Conservation (phyloP, 129 eudicot genomes). For the Lactuca sativa region DNA sequence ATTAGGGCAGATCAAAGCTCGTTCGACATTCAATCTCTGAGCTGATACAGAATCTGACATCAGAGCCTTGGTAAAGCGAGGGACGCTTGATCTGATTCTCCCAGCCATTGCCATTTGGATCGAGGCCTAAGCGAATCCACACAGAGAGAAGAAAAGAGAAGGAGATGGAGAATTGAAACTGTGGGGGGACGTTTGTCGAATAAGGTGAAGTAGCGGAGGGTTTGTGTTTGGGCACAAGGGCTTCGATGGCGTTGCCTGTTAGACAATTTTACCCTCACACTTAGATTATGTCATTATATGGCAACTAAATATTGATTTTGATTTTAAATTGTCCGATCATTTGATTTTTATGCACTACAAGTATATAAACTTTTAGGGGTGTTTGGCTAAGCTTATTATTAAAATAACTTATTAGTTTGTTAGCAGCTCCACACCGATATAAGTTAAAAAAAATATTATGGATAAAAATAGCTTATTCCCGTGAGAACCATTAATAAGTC, state of each 20-base stretch:
- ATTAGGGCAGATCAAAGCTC: slow-evolving; percentile 36
- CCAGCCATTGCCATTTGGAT: slow-evolving; percentile 53
- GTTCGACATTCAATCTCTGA: slow-evolving; percentile 42
- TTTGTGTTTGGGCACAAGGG: slow-evolving; percentile 24
- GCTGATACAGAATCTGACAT: slow-evolving; percentile 40
- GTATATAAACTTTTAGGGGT: too few relatives aligned
- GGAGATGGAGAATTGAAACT: not conserved
- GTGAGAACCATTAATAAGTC: too few relatives aligned
- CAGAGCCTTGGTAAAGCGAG: slow-evolving; percentile 44
- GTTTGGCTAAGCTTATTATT: too few relatives aligned
- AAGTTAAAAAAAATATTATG: too few relatives aligned
- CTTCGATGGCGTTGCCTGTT: not conserved
- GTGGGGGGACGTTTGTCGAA: not conserved
- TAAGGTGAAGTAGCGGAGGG: not conserved
- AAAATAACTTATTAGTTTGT: too few relatives aligned
- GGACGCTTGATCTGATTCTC: slow-evolving; percentile 58
- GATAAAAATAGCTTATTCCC: too few relatives aligned
- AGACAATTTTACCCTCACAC: not conserved
- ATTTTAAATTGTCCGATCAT: too few relatives aligned
- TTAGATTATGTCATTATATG: too few relatives aligned
- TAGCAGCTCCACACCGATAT: too few relatives aligned
- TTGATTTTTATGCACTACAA: too few relatives aligned
- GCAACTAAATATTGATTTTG: too few relatives aligned
- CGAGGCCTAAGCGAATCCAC: slow-evolving; percentile 9
- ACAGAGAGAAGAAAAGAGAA: slow-evolving; percentile 12